These are phyloP conservation scores for Albizia julibrissin DNA, from an alignment of 306 rosid genomes.

Conservation along the genomic window DNA sequence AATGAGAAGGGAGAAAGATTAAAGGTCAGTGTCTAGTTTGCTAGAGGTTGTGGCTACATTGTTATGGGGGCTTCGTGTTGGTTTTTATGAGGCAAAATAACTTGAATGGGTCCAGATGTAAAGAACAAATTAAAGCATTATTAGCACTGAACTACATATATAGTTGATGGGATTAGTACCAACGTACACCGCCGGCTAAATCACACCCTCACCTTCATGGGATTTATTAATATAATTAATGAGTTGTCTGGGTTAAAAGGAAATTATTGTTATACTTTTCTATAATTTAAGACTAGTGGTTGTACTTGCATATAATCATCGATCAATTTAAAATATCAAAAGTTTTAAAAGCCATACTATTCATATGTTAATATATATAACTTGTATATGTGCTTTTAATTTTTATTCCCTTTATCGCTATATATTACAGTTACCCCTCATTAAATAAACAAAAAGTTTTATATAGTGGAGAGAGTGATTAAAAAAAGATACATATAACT, in stretches of 20 bases:
- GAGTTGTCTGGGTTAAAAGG: not conserved
- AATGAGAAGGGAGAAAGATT: slow-evolving; percentile 3
- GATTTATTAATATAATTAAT: slow-evolving; percentile 17
- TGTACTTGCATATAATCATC: not conserved
- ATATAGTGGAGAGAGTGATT: too few relatives aligned
- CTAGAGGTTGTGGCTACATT: slow-evolving; percentile 14
- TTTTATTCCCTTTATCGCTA: too few relatives aligned
- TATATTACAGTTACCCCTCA: too few relatives aligned
- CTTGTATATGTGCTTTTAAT: not conserved
- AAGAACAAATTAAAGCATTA: slow-evolving; percentile 1
- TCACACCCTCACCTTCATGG: slow-evolving; percentile 29
- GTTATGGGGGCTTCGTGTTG: slow-evolving; percentile 25
- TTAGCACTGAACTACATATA: slow-evolving; percentile 22
- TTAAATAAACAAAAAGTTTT: too few relatives aligned
- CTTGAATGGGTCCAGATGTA: slow-evolving; percentile 31
- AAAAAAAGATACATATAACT: too few relatives aligned
- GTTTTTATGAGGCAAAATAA: slow-evolving; percentile 30
- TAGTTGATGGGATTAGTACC: slow-evolving; percentile 36
- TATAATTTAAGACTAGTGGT: not conserved
- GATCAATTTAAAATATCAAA: not conserved
- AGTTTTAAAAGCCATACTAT: too few relatives aligned
- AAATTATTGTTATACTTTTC: not conserved
- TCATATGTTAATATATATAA: not conserved
- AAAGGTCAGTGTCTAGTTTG: not conserved
- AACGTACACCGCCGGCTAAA: slow-evolving; percentile 37